Evolutionary conservation across 169 alveolate species (phyloP), one percentile per base, ranked within the genome.

Genomic region (Plasmodium sp.): DNA sequence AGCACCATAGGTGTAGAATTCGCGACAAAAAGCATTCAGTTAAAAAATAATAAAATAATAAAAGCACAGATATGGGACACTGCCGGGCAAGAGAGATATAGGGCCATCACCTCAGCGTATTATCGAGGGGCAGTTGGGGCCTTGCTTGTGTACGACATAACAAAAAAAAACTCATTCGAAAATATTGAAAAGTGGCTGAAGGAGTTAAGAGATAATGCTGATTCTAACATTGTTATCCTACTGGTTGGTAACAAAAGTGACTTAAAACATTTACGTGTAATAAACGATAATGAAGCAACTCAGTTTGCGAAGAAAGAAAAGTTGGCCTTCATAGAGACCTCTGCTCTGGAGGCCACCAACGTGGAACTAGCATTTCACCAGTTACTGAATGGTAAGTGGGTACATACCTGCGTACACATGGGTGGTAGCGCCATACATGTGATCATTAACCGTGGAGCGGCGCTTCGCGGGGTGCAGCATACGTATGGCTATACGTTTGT

Each of bases 71-170:
- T 99, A 16, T 99, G 99, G 99, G 99, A 99, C 93, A 99, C 99
- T n/a, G 99, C 99, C 16, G 99, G 99, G 10, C 99, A 99, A 95
- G 99, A 99, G 95, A 97, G 99, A 83, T 99, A 99, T 96, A 96
- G 99, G 83, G 99, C 99, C 73, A 99, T 99, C 45, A 99, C 99
- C 31, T 97, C 99, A 10, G 99, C 99, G 41, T 99, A 99, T 97
- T 99, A 99, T 97, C 96, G 99, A 85, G 99, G 99, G 43, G 99
- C 99, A 6, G 99, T 99, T 27, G 99, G 99, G 18, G 99, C 99
- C 9, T 96, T 99, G 84, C 96, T 99, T 43, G 99, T 99, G 62
- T 99, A 99, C 96, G 99, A 99, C 96, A 99, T 99, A 43, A 98
- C 99, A 31, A 99, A 99, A 95, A 96, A 97, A 95, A 93, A 96